Base-by-base conservation (phyloP, 2,329 filamentous ascomycete species). In the Cordyceps tenuipes region DNA sequence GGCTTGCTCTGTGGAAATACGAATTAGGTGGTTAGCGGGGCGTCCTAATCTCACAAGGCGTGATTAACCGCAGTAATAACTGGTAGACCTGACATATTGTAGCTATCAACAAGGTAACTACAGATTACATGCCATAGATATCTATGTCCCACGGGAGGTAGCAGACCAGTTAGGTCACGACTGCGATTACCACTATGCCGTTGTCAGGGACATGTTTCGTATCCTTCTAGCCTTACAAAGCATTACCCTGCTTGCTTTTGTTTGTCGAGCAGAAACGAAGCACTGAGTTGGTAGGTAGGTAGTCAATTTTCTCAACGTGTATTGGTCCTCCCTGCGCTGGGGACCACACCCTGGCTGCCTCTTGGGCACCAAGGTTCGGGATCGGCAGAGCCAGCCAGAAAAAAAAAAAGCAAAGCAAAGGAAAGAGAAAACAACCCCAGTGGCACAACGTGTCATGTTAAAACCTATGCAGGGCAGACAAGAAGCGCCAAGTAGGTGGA, bases 1-100 rank as follows among this genome's bases (percentile, higher is more conserved):
- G 56, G 56, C 56, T 51, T 58, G 48, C 8, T n/a, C 44, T 58
- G 41, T 56, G 47, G 15, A n/a, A n/a, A n/a, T n/a, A n/a, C n/a
- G n/a, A 23, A 46, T 44, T 50, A 58, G 51, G 47, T 58, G 56
- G 47, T 13, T 47, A 51, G 39, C 46, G 46, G 48, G 56, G 56
- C 56, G 12, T 44, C 13, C 44, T 58, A 44, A 58, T 58, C 46
- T 58, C 48, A 26, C 34, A 12, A 36, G 6, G 34, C n/a, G n/a
- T n/a, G n/a, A n/a, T n/a, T n/a, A n/a, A n/a, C n/a, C n/a, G n/a
- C n/a, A n/a, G n/a, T n/a, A n/a, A n/a, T n/a, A n/a, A n/a, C n/a
- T n/a, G n/a, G n/a, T n/a, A n/a, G n/a, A n/a, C n/a, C n/a, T n/a
- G n/a, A n/a, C n/a, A n/a, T n/a, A n/a, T n/a, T n/a, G n/a, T n/a